Evolutionary conservation across 257 asterid genomes (phyloP).

Genomic region (Rhazya stricta): DNA sequence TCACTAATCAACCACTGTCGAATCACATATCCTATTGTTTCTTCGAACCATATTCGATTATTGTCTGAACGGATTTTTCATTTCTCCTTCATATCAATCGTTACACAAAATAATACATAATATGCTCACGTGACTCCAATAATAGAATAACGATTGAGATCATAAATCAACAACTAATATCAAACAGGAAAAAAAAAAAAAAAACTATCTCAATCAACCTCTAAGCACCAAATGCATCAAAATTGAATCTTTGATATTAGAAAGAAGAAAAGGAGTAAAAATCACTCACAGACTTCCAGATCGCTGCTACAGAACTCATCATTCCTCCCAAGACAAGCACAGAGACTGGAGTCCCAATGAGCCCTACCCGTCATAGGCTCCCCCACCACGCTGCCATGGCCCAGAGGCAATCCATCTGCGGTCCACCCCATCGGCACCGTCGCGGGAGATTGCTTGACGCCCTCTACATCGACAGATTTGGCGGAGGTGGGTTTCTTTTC

Average conservation of each 20-base stretch:
- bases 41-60: not conserved
- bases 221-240: not conserved
- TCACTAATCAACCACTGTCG: not conserved
- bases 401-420: slow-evolving; percentile 63
- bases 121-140: not conserved
- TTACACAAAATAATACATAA: not conserved
- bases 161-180: not conserved
- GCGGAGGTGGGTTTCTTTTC: slow-evolving; percentile 17
- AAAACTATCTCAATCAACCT: not conserved
- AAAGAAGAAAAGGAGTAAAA: not conserved
- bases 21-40: not conserved
- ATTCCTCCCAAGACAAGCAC: slow-evolving; percentile 39
- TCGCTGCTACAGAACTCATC: slow-evolving; percentile 53
- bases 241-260: slow-evolving; percentile 9
- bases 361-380: slow-evolving; percentile 33
- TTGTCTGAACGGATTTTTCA: not conserved
- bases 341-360: slow-evolving; percentile 39
- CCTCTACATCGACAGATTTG: slow-evolving; percentile 22
- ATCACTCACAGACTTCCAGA: slow-evolving; percentile 48
- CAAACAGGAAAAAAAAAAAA: not conserved
- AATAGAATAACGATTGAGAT: not conserved
- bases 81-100: not conserved
- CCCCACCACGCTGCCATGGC: slow-evolving; percentile 36
- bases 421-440: slow-evolving; percentile 60
- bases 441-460: slow-evolving; percentile 14